Base-by-base conservation (phyloP, 805 yeast species). In the Helenozyma rhizophorensis region DNA sequence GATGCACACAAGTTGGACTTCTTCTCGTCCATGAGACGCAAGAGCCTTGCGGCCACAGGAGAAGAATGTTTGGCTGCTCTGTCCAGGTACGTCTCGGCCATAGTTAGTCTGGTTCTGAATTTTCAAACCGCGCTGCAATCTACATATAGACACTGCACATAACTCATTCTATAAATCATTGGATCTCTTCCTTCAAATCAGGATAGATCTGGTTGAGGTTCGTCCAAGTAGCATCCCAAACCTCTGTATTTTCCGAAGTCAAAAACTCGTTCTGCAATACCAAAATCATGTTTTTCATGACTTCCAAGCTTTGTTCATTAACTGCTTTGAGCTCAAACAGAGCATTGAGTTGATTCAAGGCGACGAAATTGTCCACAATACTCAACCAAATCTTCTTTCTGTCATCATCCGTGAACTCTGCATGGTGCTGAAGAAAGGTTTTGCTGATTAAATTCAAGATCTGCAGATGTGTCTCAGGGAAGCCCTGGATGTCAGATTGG, bases 1-100 rank as follows among this genome's bases (percentile, higher is more conserved):
- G 97, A 88, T 9, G 97, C 97, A 68, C 97, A 93, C 36, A 93
- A 70, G 50, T 90, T 93, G 32, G 96, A 74, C 58, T 87, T 68
- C 60, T 93, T 93, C 27, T 62, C 55, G 32, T 80, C 85, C 83
- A 90, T 87, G 23, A 89, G 70, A 12, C 60, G 59, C 39, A 93
- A 68, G 17, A 93, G 72, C 40, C 84, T 75, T 32, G 74, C 62
- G 2, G 96, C 97, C 17, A 93, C 80, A 2, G 89, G 82, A 12
- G 95, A 82, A 0, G 77, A 62, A 52, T 88, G 96, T 5, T 56
- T 47, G 9, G 57, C 66, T 3, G 95, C 93, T 60, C 97, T 77
- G 37, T 72, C 67, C 12, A 76, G 61, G 58, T 85, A 90, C 2
- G 84, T 35, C 28, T 53, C 29, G 11, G 45, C 38, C 38, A 34